These are phyloP conservation scores for Calonectria honghensis DNA, from an alignment of 2,329 filamentous ascomycete genomes.

Conservation along the genomic window DNA sequence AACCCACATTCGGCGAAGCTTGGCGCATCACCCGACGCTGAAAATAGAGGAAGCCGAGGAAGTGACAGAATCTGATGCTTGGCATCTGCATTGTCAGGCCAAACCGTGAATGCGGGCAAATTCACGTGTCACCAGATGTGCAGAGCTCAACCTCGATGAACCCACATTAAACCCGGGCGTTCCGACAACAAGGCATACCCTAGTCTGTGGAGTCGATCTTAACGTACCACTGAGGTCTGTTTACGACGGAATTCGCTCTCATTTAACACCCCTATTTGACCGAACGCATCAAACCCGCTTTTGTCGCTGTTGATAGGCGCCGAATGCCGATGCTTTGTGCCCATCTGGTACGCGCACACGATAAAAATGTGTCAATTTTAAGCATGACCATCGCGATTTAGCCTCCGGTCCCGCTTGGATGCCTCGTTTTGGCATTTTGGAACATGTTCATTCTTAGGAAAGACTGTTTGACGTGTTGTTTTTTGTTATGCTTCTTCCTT, in stretches of 20 bases:
- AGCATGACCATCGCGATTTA: neutral
- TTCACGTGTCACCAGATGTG: conserved; percentile 24
- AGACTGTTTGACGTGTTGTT: neutral
- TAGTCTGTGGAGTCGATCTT: conserved; percentile 1
- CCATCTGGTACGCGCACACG: neutral
- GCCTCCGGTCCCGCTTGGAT: neutral
- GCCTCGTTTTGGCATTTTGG: neutral
- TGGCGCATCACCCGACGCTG: conserved; percentile 31
- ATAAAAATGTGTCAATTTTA: neutral
- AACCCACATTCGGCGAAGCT: conserved; percentile 20
- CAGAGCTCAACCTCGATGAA: neutral
- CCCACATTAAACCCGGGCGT: conserved; percentile 17
- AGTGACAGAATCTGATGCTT: conserved; percentile 13
- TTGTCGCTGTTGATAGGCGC: neutral
- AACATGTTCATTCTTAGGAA: neutral
- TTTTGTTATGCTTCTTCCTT: neutral
- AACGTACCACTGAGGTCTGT: neutral
- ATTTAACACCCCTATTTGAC: conserved; percentile 10
- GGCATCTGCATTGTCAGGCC: conserved; percentile 7
- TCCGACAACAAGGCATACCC: conserved; percentile 22
- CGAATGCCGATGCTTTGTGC: neutral
- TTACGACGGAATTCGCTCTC: conserved; percentile 9
- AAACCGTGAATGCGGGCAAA: neutral
- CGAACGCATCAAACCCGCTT: neutral
- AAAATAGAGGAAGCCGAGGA: conserved; percentile 21